These are phyloP conservation scores for Colletotrichum caudatum DNA, from an alignment of 2,329 filamentous ascomycete genomes.

Conservation along the genomic window DNA sequence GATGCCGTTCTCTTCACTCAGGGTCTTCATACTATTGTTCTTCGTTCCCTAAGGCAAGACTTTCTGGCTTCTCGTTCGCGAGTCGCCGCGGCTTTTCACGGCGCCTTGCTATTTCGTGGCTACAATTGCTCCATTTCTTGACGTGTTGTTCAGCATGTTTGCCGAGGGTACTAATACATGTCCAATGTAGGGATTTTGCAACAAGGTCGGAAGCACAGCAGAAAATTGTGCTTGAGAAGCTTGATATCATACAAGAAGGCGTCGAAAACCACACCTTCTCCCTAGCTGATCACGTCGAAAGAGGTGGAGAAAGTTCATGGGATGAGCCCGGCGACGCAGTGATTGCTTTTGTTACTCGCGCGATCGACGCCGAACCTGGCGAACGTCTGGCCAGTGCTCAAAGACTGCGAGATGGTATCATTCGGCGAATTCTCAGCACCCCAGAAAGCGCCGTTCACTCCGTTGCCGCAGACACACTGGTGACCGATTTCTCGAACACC, in stretches of 20 bases:
- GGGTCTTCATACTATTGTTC: neutral
- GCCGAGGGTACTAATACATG: neutral
- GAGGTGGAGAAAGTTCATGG: neutral
- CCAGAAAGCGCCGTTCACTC: neutral
- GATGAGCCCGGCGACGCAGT: neutral
- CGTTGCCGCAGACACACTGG: neutral
- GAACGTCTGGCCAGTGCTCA: neutral
- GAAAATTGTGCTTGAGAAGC: neutral
- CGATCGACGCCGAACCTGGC: neutral
- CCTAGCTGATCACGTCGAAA: neutral
- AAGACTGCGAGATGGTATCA: neutral
- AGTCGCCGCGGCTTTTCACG: neutral
- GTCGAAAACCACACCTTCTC: neutral
- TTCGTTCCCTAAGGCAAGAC: neutral
- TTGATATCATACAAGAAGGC: neutral
- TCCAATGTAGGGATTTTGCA: neutral
- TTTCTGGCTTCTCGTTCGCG: neutral
- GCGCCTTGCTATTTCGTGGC: neutral
- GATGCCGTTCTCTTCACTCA: neutral
- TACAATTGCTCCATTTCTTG: neutral
- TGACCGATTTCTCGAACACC: neutral
- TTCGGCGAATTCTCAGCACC: neutral
- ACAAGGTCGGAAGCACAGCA: constrained; percentile 1
- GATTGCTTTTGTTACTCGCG: neutral
- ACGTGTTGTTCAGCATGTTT: neutral